These are phyloP conservation scores for Yarrowia osloensis DNA, from an alignment of 805 yeast species.

Conservation along the genomic window DNA sequence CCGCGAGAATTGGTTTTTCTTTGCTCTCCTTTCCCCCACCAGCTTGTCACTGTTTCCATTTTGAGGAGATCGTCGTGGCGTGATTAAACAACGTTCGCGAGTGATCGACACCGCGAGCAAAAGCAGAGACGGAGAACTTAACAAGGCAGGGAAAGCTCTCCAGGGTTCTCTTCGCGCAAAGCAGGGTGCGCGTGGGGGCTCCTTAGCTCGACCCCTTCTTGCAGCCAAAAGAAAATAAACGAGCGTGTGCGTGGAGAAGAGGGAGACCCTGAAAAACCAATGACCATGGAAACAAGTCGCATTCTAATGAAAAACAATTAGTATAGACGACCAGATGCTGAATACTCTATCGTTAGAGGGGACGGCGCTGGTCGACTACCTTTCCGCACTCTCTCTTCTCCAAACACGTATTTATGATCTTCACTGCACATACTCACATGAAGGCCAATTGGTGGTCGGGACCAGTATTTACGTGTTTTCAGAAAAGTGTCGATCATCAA, in stretches of 20 bases:
- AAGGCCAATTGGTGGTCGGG: not conserved
- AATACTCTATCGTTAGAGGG: too few relatives aligned
- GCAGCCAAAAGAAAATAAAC: not conserved
- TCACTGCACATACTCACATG: not conserved
- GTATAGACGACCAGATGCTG: too few relatives aligned
- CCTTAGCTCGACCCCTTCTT: not conserved
- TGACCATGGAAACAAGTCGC: too few relatives aligned
- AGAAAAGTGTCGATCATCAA: not conserved
- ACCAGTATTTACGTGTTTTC: not conserved
- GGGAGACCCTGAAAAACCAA: not conserved
- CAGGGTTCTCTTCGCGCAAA: not conserved
- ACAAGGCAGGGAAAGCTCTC: not conserved
- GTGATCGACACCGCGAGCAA: conserved; percentile 16
- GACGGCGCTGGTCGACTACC: not conserved
- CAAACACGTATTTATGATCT: not conserved
- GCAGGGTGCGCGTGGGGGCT: conserved; percentile 17
- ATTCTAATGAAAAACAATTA: too few relatives aligned
- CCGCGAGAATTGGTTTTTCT: not conserved
- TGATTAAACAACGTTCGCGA: conserved; percentile 19
- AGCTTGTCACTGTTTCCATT: not conserved
- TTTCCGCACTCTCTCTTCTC: not conserved
- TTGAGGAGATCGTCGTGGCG: conserved; percentile 21
- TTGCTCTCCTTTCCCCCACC: not conserved
- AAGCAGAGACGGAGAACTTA: not conserved
- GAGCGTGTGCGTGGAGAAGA: not conserved